These are phyloP conservation scores for Colletotrichum orbiculare DNA, from an alignment of 2,329 filamentous ascomycete genomes.

Conservation along the genomic window DNA sequence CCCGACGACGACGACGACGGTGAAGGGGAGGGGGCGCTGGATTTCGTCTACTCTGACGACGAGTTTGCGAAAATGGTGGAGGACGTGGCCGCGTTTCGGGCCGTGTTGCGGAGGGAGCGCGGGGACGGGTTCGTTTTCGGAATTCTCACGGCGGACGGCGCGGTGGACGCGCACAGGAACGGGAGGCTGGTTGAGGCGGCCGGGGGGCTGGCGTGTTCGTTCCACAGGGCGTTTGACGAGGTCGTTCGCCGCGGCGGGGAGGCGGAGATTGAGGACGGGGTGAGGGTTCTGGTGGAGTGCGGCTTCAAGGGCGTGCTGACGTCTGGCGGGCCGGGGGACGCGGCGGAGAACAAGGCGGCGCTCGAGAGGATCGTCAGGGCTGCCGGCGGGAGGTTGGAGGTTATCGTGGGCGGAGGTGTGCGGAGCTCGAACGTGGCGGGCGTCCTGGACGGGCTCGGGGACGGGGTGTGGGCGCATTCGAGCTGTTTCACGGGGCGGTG, in stretches of 20 bases:
- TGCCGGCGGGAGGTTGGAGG: slow-evolving; percentile 48
- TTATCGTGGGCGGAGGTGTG: slow-evolving; percentile 65
- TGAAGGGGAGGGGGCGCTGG: slow-evolving; percentile 38
- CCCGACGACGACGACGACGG: not conserved
- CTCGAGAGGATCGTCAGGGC: slow-evolving; percentile 50
- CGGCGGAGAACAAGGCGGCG: slow-evolving; percentile 50
- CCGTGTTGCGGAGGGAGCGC: slow-evolving; percentile 49
- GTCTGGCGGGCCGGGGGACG: slow-evolving; percentile 59
- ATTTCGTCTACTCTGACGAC: slow-evolving; percentile 60
- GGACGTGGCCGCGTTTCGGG: slow-evolving; percentile 44
- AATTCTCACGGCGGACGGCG: slow-evolving; percentile 45
- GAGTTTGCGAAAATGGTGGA: slow-evolving; percentile 58
- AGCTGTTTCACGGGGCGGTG: slow-evolving; percentile 49
- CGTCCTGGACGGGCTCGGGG: slow-evolving; percentile 43
- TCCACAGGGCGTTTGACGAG: slow-evolving; percentile 68
- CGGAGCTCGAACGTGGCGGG: slow-evolving; percentile 52
- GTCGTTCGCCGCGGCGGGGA: slow-evolving; percentile 46
- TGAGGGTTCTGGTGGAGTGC: slow-evolving; percentile 51
- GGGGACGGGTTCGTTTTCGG: slow-evolving; percentile 71
- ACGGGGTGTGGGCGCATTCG: slow-evolving; percentile 59
- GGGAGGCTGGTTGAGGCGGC: slow-evolving; percentile 53
- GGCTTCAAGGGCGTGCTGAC: slow-evolving; percentile 66
- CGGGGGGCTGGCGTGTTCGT: slow-evolving; percentile 57
- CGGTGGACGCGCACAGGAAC: slow-evolving; percentile 53
- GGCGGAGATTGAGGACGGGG: slow-evolving; percentile 39